phyloP scores from a whole-genome alignment of 2,329 filamentous ascomycete genomes.

The Cryoendolithus antarcticus region DNA sequence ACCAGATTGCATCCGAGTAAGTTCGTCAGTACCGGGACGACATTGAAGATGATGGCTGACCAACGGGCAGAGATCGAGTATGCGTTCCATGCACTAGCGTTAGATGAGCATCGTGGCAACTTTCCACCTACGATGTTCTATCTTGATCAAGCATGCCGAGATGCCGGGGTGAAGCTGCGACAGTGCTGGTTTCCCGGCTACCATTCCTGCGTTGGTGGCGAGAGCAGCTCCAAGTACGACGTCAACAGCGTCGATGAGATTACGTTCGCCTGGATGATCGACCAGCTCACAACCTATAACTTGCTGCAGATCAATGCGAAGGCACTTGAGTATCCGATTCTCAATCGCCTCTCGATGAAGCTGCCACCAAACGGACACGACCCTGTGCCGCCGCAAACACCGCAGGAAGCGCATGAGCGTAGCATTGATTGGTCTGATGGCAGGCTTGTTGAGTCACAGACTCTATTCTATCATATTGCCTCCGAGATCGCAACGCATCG shows the following conservation, averaged over 20 bases:
- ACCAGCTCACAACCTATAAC: neutral
- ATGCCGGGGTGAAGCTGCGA: constrained; percentile 21
- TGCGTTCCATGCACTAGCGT: constrained; percentile 27
- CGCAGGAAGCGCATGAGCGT: too few relatives aligned
- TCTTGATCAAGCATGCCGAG: constrained; percentile 21
- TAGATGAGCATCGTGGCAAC: constrained; percentile 24
- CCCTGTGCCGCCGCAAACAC: too few relatives aligned
- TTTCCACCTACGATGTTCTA: constrained; percentile 26
- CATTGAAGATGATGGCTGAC: neutral
- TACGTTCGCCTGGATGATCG: constrained; percentile 9
- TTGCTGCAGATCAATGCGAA: too few relatives aligned
- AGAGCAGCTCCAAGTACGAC: constrained; percentile 3
- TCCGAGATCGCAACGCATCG: too few relatives aligned
- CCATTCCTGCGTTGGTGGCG: constrained; percentile 28
- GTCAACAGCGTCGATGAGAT: constrained; percentile 6
- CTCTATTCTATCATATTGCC: too few relatives aligned
- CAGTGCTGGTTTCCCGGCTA: constrained; percentile 33
- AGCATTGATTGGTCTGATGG: too few relatives aligned
- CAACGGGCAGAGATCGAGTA: constrained; percentile 17
- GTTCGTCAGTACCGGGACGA: neutral
- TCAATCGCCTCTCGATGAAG: too few relatives aligned
- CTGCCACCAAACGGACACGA: too few relatives aligned
- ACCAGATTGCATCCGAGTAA: constrained; percentile 23
- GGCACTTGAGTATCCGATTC: too few relatives aligned
- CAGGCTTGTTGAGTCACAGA: too few relatives aligned